Base-by-base conservation (phyloP, 352 stramenopile genomes). In the Pythium brachiatum region DNA sequence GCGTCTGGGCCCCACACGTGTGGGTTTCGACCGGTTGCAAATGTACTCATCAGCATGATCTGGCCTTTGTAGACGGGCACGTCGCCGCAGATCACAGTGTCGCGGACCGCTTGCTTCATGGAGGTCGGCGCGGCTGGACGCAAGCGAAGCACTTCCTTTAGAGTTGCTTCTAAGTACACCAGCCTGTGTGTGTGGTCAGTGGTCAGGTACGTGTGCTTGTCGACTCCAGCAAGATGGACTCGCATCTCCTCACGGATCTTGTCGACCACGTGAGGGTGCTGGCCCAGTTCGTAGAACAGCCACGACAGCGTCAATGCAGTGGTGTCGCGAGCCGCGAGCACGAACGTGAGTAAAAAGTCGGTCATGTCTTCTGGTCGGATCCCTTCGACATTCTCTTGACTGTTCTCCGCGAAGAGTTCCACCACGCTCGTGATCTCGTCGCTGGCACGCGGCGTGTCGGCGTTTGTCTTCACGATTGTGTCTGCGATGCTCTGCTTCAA, bases 251-350 rank as follows among this genome's bases (percentile, higher is more conserved):
- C 64, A 1, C 70, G 64, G 32, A 89, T 66, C 27, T 79, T 46
- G 2, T 23, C 13, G 12, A 23, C 51, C 0, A 87, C 73, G 21
- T 83, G 55, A 16, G 83, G 83, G 61, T 92, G 68, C 13, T 69
- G 73, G 44, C 79, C 74, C 3, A 95, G 69, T 66, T 81, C 78
- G 53, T 86, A 79, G 31, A 95, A 68, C 8, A 88, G 66, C 86
- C 85, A 95, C 29, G 68, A 74, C 26, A 95, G 51, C 21, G 83
- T 83, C 56, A 54, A 69, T 2, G 85, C 79, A 4, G 86, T 95
- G 0, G 80, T 95, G 61, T 94, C 88, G 21, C 86, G 76, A 5
- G 86, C 86, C n/a, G 78, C 88, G 23, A 88, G 56, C 29, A 96
- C 66, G 38, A 95, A 78, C 2, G 75, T 76, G 9, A 94, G 71